Percentiles rank a stretch among this genome's conserved stretches.
phyloP scores from a whole-genome alignment of 345 rosid species.

The Punica granatum region DNA sequence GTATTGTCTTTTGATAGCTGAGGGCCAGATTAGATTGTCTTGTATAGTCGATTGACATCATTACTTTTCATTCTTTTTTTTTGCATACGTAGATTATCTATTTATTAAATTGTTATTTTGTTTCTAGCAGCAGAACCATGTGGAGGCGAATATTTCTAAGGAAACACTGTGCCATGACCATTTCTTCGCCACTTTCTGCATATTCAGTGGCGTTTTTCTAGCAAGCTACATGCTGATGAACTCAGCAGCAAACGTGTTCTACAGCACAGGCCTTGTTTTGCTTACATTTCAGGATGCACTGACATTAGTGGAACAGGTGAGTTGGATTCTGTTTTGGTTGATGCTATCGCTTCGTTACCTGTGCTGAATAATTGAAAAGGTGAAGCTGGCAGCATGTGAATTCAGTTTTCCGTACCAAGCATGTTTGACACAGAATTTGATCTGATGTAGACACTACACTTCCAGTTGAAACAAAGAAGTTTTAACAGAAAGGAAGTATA shows the following conservation, averaged over 20 bases:
- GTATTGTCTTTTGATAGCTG: background rate
- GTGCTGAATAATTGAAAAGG: background rate
- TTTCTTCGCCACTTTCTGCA: constrained; percentile 58
- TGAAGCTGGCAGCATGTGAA: background rate
- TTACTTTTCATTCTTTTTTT: background rate
- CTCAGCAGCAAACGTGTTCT: constrained; percentile 77
- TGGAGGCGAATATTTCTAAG: constrained; percentile 38
- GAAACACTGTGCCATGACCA: constrained; percentile 60
- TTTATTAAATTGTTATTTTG: background rate
- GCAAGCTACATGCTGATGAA: constrained; percentile 70
- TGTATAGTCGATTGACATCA: background rate
- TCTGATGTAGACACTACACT: background rate
- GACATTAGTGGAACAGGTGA: constrained; percentile 90
- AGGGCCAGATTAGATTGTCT: background rate
- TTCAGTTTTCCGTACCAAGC: background rate
- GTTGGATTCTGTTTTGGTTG: background rate
- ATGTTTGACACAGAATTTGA: background rate
- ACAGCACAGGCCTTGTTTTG: constrained; percentile 60
- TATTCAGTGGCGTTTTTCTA: constrained; percentile 65
- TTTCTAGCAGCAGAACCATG: constrained; percentile 48
- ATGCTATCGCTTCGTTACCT: background rate
- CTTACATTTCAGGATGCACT: constrained; percentile 86
- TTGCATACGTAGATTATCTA: background rate
- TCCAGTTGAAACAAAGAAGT: background rate
- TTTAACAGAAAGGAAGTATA: background rate